Evolutionary conservation across 2,329 filamentous ascomycete genomes (phyloP).

Genomic region (Tolypocladium pustulatum): DNA sequence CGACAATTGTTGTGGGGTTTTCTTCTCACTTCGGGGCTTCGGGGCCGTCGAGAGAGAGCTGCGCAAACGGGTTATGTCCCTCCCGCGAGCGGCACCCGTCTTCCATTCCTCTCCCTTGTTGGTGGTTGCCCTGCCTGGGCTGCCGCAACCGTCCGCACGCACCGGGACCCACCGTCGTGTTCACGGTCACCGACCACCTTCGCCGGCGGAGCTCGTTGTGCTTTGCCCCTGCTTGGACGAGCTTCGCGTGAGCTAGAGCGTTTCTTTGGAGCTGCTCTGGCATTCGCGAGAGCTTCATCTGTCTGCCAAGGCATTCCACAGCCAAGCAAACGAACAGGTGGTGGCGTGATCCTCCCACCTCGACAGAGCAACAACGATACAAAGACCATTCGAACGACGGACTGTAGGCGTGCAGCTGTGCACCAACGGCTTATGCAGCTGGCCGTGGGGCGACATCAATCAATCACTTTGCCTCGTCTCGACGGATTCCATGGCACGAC

Average conservation of each 20-base stretch:
- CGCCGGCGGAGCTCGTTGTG: not conserved
- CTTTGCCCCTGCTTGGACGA: not conserved
- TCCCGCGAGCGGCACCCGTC: not conserved
- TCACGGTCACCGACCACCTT: not conserved
- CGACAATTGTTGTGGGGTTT: not conserved
- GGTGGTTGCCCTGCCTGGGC: not conserved
- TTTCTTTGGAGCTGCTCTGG: not conserved
- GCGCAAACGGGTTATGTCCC: not conserved
- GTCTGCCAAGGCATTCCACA: not conserved
- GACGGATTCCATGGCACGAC: conserved; percentile 3
- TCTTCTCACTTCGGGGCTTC: not conserved
- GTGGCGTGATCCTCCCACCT: not conserved
- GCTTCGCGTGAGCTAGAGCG: not conserved
- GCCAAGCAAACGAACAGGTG: not conserved
- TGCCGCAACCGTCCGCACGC: not conserved
- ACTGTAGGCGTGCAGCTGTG: not conserved
- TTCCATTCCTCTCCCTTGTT: not conserved
- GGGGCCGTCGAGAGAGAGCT: not conserved
- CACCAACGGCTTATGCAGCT: not conserved
- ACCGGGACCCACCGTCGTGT: not conserved
- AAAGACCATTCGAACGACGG: not conserved
- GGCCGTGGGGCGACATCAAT: not conserved
- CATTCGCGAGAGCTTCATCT: not conserved
- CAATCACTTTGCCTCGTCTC: not conserved
- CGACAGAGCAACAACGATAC: not conserved